Conservation (phyloP, 805 yeast species). For the Monosporozyma unispora region DNA sequence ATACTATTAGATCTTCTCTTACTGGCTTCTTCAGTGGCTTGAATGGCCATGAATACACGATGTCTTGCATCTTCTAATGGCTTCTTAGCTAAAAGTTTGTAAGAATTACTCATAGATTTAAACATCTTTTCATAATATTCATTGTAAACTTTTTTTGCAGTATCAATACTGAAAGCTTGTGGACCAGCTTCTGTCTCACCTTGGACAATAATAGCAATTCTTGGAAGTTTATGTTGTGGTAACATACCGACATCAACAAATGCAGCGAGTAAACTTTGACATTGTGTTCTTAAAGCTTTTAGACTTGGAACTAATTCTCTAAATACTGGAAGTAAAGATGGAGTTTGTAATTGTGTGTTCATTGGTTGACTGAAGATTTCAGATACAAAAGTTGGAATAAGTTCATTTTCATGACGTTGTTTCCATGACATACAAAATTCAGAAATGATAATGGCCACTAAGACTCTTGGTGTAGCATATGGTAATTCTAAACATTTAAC, state of each 20-base stretch:
- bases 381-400: conserved; percentile 24
- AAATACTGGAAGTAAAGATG: conserved; percentile 40
- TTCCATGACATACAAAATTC: conserved; percentile 44
- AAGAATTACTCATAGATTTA: conserved; percentile 53
- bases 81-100: conserved; percentile 60
- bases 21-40: conserved; percentile 52
- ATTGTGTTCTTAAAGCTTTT: conserved; percentile 77
- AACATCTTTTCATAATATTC: conserved; percentile 61
- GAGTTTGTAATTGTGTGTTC: conserved; percentile 26
- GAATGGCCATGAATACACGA: conserved; percentile 55
- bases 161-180: conserved; percentile 74
- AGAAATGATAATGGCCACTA: conserved; percentile 59
- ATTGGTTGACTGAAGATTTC: conserved; percentile 31
- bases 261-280: conserved; percentile 70
- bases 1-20: conserved; percentile 48
- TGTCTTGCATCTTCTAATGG: conserved; percentile 72
- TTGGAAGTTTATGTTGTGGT: conserved; percentile 63
- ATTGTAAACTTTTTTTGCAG: conserved; percentile 60
- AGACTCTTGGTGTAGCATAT: conserved; percentile 74
- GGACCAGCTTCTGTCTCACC: conserved; percentile 94
- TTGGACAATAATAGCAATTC: conserved; percentile 79
- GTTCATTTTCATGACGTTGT: conserved; percentile 5
- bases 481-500: conserved; percentile 43
- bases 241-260: conserved; percentile 72
- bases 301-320: conserved; percentile 83